Evolutionary conservation across 139 green algal species (phyloP), one percentile per base, ranked within the genome.

Genomic region (Coelastrella sp.): DNA sequence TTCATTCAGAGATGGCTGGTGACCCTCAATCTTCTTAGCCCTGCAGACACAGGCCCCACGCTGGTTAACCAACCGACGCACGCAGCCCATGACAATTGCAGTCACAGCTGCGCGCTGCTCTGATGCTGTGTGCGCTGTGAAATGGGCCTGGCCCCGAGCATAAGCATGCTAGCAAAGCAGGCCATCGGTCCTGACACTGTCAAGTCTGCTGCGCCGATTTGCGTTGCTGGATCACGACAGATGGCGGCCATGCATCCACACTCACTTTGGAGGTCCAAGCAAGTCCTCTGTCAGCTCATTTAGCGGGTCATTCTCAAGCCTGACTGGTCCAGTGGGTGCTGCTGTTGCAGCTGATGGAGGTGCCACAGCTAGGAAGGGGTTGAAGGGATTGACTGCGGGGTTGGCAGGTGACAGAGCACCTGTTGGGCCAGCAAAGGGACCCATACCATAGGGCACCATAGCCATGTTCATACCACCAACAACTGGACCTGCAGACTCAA

Each of bases 221-320:
- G 32, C 32, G 32, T 47, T 47, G 0, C 32, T 47, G 32, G 32
- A 1, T 47, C 32, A 47, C 32, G 1, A 47, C 32, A 47, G 32
- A 47, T 47, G 5, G 58, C 4, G 4, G 71, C 5, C 71, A 5
- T 47, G 32, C 32, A 47, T 47, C 32, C 32, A 47, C 32, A 47
- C 85, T 80, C 17, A 91, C 87, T 87, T 91, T 59, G 77, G 77
- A 61, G 87, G 73, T 64, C 76, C 78, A 23, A 91, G 87, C 64
- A 91, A 56, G 56, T 91, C 80, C 14, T 84, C 88, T 32, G 88
- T 91, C 3, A 91, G 80, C 17, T 73, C 80, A 59, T 91, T 91
- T 16, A 91, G 59, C 2, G 88, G 88, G 80, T 91, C 88, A 19
- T 91, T 82, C 5, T 58, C 80, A 22, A 91, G 22, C 19, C 80